Base-by-base conservation (phyloP, 441 rosid genomes). In the Eruca vesicaria region DNA sequence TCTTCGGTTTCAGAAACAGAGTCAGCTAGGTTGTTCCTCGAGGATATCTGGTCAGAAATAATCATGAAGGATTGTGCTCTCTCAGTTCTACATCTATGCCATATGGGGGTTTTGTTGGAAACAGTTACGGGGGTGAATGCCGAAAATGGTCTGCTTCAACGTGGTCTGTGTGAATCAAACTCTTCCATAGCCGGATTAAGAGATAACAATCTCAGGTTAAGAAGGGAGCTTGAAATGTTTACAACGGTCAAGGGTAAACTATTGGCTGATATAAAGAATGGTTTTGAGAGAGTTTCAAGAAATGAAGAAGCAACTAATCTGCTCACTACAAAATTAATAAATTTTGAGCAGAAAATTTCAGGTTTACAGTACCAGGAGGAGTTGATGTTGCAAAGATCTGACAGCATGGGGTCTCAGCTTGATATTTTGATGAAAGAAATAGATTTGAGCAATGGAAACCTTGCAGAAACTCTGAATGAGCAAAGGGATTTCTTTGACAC, bases 31-130 rank as follows among this genome's bases (percentile, higher is more conserved):
- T 84, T 92, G 31, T 87, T 87, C 89, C 88, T 97, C 76, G 99
- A 94, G 79, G 99, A 97, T 70, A 78, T 97, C 73, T 97, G 99
- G 99, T 91, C 99, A 19, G 99, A 87, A 84, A 90, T 94, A 66
- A 84, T 94, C 70, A 86, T 77, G 77, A 92, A 96, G 85, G 99
- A 94, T 72, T 94, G 97, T 86, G 97, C 97, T 69, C 80, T 97
- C 64, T 91, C 99, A 31, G 94, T 93, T 76, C 80, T 97, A 73
- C 98, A 97, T 70, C 88, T 89, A 59, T 97, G 98, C 82, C 97
- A 97, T 78, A 90, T 88, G 90, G 99, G 99, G 71, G 73, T 90
- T 84, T 72, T 97, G 81, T 81, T 94, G 83, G 99, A 97, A 83
- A 85, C 90, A 36, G 88, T 90, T 69, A 88, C 94, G 41, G 98